These are phyloP conservation scores for Excoecaria cochinchinensis DNA, from an alignment of 345 rosid species.

Conservation along the genomic window DNA sequence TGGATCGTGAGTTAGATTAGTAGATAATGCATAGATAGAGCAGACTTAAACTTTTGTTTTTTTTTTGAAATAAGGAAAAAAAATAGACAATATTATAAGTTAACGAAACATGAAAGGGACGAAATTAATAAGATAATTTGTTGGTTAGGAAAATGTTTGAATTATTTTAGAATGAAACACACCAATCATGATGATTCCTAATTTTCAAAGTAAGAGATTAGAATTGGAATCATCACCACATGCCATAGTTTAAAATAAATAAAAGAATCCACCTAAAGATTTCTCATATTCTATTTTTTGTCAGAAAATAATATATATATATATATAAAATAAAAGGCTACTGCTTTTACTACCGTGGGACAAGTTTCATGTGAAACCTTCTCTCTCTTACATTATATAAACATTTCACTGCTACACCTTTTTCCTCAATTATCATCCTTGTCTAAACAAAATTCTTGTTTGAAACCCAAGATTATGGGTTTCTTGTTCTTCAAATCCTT, in stretches of 20 bases:
- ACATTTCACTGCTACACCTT: conserved; percentile 16
- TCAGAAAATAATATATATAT: not conserved
- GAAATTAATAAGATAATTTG: not conserved
- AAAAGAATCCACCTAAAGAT: conserved; percentile 15
- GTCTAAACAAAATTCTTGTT: not conserved
- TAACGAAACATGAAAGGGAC: not conserved
- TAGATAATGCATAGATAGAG: too few species aligned
- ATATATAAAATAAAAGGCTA: not conserved
- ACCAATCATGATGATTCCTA: conserved; percentile 21
- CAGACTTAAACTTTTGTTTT: too few species aligned
- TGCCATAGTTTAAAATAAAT: conserved; percentile 7
- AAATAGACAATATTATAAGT: too few species aligned
- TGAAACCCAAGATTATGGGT: conserved; percentile 37
- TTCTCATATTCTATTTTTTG: conserved; percentile 7
- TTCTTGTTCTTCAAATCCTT: conserved; percentile 20
- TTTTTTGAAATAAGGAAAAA: too few species aligned
- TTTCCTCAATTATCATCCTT: conserved; percentile 25
- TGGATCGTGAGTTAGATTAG: too few species aligned
- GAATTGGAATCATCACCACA: conserved; percentile 35
- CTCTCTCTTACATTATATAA: conserved; percentile 26
- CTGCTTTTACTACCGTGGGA: not conserved
- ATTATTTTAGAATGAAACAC: conserved; percentile 27
- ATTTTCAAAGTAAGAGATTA: conserved; percentile 26
- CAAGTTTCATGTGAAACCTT: conserved; percentile 31
- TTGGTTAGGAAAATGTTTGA: conserved; percentile 2